These are phyloP conservation scores for Platismatia glauca DNA, from an alignment of 495 filamentous ascomycete genomes.

Conservation along the genomic window DNA sequence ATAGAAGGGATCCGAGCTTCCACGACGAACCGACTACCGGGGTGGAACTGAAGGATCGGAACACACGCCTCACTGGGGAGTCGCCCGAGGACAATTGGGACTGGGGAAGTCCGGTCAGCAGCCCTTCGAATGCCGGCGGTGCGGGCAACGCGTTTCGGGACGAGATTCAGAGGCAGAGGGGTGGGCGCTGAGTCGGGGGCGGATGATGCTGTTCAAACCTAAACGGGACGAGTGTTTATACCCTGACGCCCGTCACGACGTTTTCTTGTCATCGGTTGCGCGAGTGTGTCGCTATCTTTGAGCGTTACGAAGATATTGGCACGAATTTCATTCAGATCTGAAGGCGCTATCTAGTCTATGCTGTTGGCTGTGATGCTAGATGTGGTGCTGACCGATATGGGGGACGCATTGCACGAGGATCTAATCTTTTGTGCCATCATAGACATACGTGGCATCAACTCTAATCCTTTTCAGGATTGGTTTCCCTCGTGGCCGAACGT, in stretches of 20 bases:
- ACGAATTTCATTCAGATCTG: neutral
- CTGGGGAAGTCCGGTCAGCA: conserved; percentile 16
- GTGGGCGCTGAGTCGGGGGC: neutral
- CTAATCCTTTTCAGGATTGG: neutral
- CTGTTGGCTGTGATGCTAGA: neutral
- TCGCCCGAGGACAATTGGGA: conserved; percentile 9
- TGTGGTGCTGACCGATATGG: neutral
- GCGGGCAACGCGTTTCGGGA: conserved; percentile 20
- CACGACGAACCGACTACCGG: conserved; percentile 20
- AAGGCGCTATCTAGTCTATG: neutral
- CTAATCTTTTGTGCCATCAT: neutral
- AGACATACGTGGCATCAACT: neutral
- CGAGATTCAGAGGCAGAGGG: conserved; percentile 19
- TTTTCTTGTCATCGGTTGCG: neutral
- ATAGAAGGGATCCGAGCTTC: conserved; percentile 15
- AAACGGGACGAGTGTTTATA: neutral
- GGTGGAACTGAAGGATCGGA: conserved; percentile 17
- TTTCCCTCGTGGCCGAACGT: neutral
- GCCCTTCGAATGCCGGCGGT: conserved; percentile 5
- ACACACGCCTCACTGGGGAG: neutral
- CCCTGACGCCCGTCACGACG: neutral
- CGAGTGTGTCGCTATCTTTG: neutral
- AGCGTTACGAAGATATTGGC: neutral
- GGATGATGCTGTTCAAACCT: neutral
- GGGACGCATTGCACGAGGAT: neutral